These are phyloP conservation scores for Scenedesmus sp. DNA, from an alignment of 163 green algal genomes.

Conservation along the genomic window DNA sequence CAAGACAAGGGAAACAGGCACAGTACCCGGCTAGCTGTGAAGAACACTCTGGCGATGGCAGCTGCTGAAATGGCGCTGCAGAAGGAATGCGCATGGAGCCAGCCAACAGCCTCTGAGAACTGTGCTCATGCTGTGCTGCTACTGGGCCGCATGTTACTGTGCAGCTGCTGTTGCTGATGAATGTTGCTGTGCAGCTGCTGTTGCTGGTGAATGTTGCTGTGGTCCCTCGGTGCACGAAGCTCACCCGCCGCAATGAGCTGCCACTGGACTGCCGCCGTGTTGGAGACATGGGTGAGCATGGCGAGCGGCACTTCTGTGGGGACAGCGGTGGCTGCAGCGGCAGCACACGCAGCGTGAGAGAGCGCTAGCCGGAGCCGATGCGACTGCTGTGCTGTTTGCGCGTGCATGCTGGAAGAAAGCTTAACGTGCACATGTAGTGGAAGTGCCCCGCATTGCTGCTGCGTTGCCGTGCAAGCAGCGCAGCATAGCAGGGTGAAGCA, in stretches of 20 bases:
- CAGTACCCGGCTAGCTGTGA: no score
- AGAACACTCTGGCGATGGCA: no score
- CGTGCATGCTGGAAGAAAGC: neutral
- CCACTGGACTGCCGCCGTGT: conserved; percentile 25
- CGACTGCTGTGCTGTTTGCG: neutral
- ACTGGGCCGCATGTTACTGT: neutral
- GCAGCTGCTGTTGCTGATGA: neutral
- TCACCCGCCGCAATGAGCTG: conserved; percentile 31
- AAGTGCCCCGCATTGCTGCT: neutral
- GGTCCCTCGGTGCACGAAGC: neutral
- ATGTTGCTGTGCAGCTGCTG: neutral
- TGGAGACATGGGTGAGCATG: conserved; percentile 64
- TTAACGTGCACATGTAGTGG: neutral
- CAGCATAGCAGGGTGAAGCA: neutral
- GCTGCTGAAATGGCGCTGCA: conserved; percentile 5
- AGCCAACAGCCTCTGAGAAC: neutral
- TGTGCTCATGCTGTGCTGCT: neutral
- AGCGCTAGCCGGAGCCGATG: neutral
- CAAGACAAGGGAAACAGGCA: no score
- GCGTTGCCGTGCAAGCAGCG: neutral
- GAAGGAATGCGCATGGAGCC: no score
- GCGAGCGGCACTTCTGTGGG: conserved; percentile 69
- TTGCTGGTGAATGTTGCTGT: neutral
- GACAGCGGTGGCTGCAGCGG: conserved; percentile 74
- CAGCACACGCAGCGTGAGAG: neutral